phyloP scores from a whole-genome alignment of 148 eudicot genomes.

The Hydrangea macrophylla region DNA sequence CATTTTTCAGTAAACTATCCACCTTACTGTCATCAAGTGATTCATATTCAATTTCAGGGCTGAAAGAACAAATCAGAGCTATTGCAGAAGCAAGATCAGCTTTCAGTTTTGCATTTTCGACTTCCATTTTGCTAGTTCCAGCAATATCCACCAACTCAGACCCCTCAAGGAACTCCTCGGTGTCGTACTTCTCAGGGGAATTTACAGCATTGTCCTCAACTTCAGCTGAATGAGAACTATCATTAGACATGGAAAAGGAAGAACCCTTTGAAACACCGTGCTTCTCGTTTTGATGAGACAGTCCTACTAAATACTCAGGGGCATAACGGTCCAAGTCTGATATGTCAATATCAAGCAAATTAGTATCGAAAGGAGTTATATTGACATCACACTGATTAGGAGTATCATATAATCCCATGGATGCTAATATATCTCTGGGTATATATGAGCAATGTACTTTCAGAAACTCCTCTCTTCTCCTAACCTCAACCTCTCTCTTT shows the following conservation, averaged over 20 bases:
- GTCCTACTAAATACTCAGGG: slow-evolving; percentile 71
- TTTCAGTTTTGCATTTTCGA: slow-evolving; percentile 89
- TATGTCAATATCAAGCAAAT: slow-evolving; percentile 80
- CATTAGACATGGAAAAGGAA: slow-evolving; percentile 50
- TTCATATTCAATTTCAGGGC: slow-evolving; percentile 53
- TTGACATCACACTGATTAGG: slow-evolving; percentile 92
- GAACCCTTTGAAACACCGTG: slow-evolving; percentile 54
- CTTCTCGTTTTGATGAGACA: slow-evolving; percentile 53
- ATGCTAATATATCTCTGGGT: slow-evolving; percentile 71
- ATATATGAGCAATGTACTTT: slow-evolving; percentile 68
- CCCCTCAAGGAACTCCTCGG: slow-evolving; percentile 46
- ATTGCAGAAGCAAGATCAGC: slow-evolving; percentile 96
- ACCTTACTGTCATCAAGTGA: slow-evolving; percentile 60
- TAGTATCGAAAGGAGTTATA: slow-evolving; percentile 79
- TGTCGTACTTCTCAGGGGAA: slow-evolving; percentile 36
- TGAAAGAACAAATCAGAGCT: slow-evolving; percentile 64
- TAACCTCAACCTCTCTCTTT: slow-evolving; percentile 80
- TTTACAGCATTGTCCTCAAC: slow-evolving; percentile 39
- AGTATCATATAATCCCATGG: slow-evolving; percentile 90
- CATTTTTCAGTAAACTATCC: slow-evolving; percentile 54
- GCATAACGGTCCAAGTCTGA: slow-evolving; percentile 83
- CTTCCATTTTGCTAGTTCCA: slow-evolving; percentile 91
- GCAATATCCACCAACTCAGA: slow-evolving; percentile 79
- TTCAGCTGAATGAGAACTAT: slow-evolving; percentile 43
- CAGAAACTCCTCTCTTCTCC: slow-evolving; percentile 78